Conservation (phyloP, 305 asterid species). For the Salvia sclarea region DNA sequence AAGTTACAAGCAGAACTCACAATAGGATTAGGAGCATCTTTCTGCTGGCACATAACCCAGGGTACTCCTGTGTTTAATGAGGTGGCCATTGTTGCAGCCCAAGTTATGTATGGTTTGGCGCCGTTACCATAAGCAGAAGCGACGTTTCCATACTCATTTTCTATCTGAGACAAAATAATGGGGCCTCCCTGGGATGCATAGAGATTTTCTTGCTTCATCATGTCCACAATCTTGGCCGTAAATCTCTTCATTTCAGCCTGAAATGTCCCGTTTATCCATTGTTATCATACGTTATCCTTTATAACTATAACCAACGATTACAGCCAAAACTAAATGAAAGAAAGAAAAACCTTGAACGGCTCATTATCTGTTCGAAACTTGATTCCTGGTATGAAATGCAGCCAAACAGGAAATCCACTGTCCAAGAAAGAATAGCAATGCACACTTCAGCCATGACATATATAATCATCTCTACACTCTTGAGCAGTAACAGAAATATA, state of each 20-base stretch:
- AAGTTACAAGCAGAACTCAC: conserved; percentile 44
- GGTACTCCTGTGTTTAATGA: conserved; percentile 87
- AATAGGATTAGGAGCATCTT: conserved; percentile 83
- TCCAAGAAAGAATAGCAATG: conserved; percentile 11
- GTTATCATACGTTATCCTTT: not conserved
- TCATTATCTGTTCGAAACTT: conserved; percentile 80
- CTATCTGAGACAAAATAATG: conserved; percentile 93
- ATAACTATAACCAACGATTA: not conserved
- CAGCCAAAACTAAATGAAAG: not conserved
- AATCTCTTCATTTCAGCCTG: conserved; percentile 95
- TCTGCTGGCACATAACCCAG: conserved; percentile 94
- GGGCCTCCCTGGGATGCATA: conserved; percentile 98
- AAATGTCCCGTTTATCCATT: conserved; percentile 23
- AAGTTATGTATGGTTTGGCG: conserved; percentile 72
- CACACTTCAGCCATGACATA: conserved; percentile 8
- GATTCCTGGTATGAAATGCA: conserved; percentile 83
- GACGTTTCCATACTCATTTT: conserved; percentile 91
- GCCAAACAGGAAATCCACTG: conserved; percentile 98
- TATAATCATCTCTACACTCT: not conserved
- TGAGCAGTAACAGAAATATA: not conserved
- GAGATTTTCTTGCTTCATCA: conserved; percentile 86
- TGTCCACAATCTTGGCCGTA: conserved; percentile 80
- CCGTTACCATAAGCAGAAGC: conserved; percentile 52
- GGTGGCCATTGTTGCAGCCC: conserved; percentile 95
- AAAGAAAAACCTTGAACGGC: conserved; percentile 72